These are phyloP conservation scores for Saccharomyces hybrid DNA, from an alignment of 1,139 yeast genomes.

Conservation along the genomic window DNA sequence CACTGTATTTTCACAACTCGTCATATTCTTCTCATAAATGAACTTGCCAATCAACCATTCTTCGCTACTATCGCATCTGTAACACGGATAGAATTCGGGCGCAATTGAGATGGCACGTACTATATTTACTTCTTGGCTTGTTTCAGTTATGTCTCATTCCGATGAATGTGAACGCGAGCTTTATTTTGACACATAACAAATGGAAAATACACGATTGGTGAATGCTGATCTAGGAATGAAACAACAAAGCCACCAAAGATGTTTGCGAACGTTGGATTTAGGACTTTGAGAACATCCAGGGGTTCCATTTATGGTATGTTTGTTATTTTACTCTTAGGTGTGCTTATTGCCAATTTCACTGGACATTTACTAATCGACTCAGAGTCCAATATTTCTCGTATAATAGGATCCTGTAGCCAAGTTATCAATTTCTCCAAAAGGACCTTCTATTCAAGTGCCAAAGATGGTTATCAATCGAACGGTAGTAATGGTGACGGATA, in stretches of 20 bases:
- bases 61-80: too few relatives aligned
- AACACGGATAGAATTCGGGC: too few relatives aligned
- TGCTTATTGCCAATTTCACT: conserved; percentile 5
- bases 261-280: conserved; percentile 7
- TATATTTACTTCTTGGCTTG: too few relatives aligned
- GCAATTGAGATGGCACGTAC: too few relatives aligned
- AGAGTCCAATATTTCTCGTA: not conserved
- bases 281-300: conserved; percentile 6
- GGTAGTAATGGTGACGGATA: conserved; percentile 2
- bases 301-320: conserved; percentile 13
- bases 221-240: not conserved
- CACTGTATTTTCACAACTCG: too few relatives aligned
- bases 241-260: conserved; percentile 1
- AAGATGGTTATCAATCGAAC: conserved; percentile 4
- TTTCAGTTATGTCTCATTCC: not conserved
- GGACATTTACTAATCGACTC: conserved; percentile 12
- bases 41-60: too few relatives aligned
- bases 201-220: not conserved
- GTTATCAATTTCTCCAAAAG: conserved; percentile 3
- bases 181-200: not conserved
- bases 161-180: not conserved
- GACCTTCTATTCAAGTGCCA: conserved; percentile 8
- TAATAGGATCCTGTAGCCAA: not conserved
- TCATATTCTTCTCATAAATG: too few relatives aligned
- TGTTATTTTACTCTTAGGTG: conserved; percentile 1